Conservation (phyloP, 1,284 basidiomycete genomes). For the Rhodotorula sp. region DNA sequence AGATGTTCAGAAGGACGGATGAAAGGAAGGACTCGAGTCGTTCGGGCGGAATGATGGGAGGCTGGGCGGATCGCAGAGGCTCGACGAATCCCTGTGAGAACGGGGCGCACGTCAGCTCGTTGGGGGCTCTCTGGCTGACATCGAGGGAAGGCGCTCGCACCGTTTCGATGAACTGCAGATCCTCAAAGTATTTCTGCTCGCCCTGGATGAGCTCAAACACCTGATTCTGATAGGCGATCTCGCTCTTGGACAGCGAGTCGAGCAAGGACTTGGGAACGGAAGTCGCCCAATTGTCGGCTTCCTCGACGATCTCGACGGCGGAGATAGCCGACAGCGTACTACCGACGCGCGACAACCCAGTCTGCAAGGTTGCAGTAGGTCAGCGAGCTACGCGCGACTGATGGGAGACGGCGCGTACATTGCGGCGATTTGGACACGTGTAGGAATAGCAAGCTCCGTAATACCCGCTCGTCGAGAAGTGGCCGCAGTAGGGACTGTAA, state of each 20-base stretch:
- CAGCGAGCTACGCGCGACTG: neutral
- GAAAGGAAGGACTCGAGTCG: constrained; percentile 77
- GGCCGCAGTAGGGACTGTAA: constrained; percentile 69
- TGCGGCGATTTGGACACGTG: neutral
- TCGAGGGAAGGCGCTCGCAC: constrained; percentile 50
- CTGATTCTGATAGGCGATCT: constrained; percentile 81
- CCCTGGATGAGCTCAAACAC: constrained; percentile 88
- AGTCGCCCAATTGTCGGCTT: constrained; percentile 72
- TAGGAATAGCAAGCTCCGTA: constrained; percentile 16
- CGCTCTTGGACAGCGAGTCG: constrained; percentile 65
- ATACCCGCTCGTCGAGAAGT: constrained; percentile 51
- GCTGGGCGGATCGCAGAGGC: constrained; percentile 66
- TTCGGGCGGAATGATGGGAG: constrained; percentile 70
- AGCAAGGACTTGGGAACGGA: constrained; percentile 68
- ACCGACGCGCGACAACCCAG: neutral
- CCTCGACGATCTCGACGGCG: constrained; percentile 54
- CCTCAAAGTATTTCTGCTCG: constrained; percentile 85
- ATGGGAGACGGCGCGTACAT: neutral
- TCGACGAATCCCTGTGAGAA: constrained; percentile 67
- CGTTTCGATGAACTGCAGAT: constrained; percentile 78
- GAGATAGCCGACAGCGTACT: neutral
- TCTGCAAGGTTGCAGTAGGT: neutral
- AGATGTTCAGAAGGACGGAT: constrained; percentile 81
- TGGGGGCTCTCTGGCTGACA: neutral
- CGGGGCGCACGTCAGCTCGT: neutral